Percentiles rank a stretch among this genome's conserved stretches.
Evolutionary conservation across 2,329 filamentous ascomycete species (phyloP).

Genomic region (Zymoseptoria crescenta): DNA sequence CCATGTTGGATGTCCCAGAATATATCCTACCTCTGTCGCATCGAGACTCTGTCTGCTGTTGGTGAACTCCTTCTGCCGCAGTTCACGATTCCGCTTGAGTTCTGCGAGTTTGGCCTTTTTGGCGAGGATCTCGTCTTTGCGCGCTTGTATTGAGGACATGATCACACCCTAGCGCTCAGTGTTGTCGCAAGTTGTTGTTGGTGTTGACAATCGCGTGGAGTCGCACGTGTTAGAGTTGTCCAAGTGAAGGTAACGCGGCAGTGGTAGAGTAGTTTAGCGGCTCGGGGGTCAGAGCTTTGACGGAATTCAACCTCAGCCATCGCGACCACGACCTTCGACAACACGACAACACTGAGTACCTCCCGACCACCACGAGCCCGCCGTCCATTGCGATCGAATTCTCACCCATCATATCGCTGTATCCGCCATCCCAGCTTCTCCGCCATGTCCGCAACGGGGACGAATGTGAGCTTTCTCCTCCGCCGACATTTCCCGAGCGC

Average conservation of each 20-base stretch:
- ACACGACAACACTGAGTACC: neutral
- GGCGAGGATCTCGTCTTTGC: constrained; percentile 89
- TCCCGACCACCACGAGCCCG: neutral
- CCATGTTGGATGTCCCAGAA: neutral
- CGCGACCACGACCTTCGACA: neutral
- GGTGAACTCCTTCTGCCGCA: constrained; percentile 68
- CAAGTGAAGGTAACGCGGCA: neutral
- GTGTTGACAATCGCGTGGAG: neutral
- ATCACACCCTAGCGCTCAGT: neutral
- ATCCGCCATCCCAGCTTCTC: constrained; percentile 2
- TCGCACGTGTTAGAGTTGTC: neutral
- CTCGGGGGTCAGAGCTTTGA: neutral
- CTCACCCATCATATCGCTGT: neutral
- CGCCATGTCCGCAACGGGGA: constrained; percentile 41
- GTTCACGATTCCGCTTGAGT: constrained; percentile 83
- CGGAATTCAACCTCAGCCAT: neutral
- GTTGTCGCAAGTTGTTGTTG: neutral
- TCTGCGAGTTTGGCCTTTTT: constrained; percentile 97
- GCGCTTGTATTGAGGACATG: constrained; percentile 49
- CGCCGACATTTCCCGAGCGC: constrained; percentile 19
- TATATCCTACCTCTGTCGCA: constrained; percentile 57
- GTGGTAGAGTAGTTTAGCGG: too few relatives aligned
- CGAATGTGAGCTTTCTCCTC: constrained; percentile 42
- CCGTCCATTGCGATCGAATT: neutral
- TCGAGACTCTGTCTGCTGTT: constrained; percentile 61